These are phyloP conservation scores for Botrytis elliptica DNA, from an alignment of 2,329 filamentous ascomycete species.

Conservation along the genomic window DNA sequence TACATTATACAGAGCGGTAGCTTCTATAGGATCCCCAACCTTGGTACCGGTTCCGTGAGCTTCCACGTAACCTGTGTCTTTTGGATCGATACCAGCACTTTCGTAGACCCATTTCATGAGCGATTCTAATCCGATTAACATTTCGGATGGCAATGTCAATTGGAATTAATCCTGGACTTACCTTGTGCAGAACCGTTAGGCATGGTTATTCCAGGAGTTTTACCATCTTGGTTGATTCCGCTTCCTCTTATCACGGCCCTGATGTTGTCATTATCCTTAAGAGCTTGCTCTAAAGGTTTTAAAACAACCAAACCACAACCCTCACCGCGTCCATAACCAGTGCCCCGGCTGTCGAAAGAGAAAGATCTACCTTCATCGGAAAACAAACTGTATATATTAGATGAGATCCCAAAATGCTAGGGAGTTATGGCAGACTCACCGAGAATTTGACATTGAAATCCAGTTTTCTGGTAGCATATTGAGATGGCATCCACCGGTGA, in stretches of 20 bases:
- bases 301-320: conserved; percentile 57
- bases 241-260: conserved; percentile 43
- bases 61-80: conserved; percentile 25
- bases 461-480: conserved; percentile 28
- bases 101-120: conserved; percentile 32
- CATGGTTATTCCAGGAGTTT: conserved; percentile 55
- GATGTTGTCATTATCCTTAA: conserved; percentile 59
- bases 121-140: conserved; percentile 28
- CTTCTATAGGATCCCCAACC: conserved; percentile 25
- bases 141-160: background rate
- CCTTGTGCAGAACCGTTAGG: conserved; percentile 49
- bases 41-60: conserved; percentile 29
- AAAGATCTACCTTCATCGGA: conserved; percentile 37
- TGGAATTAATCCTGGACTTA: background rate
- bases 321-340: conserved; percentile 64
- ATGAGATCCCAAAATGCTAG: conserved; percentile 31
- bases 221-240: conserved; percentile 55
- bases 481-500: conserved; percentile 32
- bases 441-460: conserved; percentile 35
- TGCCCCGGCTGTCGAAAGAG: conserved; percentile 57
- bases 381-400: conserved; percentile 46
- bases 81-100: conserved; percentile 21
- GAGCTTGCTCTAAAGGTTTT: conserved; percentile 57
- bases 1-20: conserved; percentile 30
- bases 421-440: conserved; percentile 24